Conservation (phyloP, 2,329 filamentous ascomycete genomes). For the Akanthomyces lecanii region DNA sequence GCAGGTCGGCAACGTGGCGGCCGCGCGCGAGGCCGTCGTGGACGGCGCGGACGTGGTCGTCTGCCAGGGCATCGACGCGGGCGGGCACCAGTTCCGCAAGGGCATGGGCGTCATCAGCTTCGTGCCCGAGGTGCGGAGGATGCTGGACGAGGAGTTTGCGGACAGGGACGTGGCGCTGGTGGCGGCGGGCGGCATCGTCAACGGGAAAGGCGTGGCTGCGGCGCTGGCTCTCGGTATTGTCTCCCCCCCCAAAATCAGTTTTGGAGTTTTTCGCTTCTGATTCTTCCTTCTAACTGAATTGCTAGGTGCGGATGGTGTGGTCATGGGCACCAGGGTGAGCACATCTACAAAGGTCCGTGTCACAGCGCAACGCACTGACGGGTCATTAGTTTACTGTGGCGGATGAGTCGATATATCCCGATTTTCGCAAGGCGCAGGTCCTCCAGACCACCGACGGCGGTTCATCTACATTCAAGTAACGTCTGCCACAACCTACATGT, state of each 20-base stretch:
- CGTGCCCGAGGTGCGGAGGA: conserved; percentile 52
- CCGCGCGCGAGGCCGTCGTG: conserved; percentile 46
- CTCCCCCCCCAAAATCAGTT: too few species aligned
- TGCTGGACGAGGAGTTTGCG: conserved; percentile 37
- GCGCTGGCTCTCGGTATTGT: conserved; percentile 49
- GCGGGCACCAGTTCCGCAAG: conserved; percentile 55
- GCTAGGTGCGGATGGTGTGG: conserved; percentile 39
- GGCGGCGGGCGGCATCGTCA: conserved; percentile 57
- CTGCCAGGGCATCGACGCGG: conserved; percentile 60
- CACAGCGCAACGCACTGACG: background rate
- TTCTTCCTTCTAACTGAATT: background rate
- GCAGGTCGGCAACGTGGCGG: conserved; percentile 56
- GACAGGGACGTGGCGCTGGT: conserved; percentile 39
- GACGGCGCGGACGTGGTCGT: conserved; percentile 55
- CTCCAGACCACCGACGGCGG: conserved; percentile 42
- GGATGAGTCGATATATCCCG: conserved; percentile 39
- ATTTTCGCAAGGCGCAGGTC: conserved; percentile 37
- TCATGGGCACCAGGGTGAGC: conserved; percentile 41
- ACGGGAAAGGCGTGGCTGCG: conserved; percentile 52
- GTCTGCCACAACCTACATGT: background rate
- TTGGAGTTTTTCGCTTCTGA: background rate
- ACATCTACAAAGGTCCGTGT: background rate
- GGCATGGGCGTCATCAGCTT: conserved; percentile 53
- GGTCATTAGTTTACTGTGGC: conserved; percentile 39
- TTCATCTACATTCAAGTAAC: conserved; percentile 42